Evolutionary conservation across 768 basidiomycete genomes (phyloP).

Genomic region (Paxillus ammoniavirescens): DNA sequence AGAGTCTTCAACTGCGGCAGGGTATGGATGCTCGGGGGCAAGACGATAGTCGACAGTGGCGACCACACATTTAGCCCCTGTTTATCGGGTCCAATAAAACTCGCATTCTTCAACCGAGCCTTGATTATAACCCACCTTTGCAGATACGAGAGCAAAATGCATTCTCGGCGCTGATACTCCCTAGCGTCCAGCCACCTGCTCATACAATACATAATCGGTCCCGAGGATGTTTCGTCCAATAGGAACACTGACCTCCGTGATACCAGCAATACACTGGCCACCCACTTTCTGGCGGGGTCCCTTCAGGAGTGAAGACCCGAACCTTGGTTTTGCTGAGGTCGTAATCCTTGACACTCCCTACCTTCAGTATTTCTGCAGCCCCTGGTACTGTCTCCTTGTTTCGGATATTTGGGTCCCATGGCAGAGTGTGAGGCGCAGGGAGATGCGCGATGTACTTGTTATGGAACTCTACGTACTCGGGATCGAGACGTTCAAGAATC

Average conservation of each 20-base stretch:
- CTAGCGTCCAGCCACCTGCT: conserved; percentile 76
- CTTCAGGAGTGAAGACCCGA: conserved; percentile 60
- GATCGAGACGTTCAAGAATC: conserved; percentile 55
- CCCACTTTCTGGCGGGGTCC: conserved; percentile 47
- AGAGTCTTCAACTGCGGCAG: conserved; percentile 32
- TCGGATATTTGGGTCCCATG: conserved; percentile 62
- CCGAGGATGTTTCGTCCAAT: not conserved
- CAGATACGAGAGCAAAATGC: conserved; percentile 45
- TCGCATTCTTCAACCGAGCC: not conserved
- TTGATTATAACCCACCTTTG: conserved; percentile 16
- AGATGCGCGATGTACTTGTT: conserved; percentile 46
- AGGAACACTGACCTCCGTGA: conserved; percentile 56
- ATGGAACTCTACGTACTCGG: conserved; percentile 67
- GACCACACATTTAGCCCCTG: conserved; percentile 34
- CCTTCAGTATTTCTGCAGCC: conserved; percentile 51
- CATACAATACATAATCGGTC: not conserved
- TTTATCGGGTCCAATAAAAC: not conserved
- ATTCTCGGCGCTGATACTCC: conserved; percentile 59
- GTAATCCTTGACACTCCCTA: conserved; percentile 55
- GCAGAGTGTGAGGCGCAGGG: conserved; percentile 51
- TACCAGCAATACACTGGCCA: conserved; percentile 77
- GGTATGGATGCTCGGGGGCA: conserved; percentile 34
- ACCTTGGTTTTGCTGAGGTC: conserved; percentile 51
- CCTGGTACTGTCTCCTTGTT: conserved; percentile 53
- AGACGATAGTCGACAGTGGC: conserved; percentile 34